Evolutionary conservation across 148 eudicot genomes (phyloP).

Genomic region (Cornus kousa): DNA sequence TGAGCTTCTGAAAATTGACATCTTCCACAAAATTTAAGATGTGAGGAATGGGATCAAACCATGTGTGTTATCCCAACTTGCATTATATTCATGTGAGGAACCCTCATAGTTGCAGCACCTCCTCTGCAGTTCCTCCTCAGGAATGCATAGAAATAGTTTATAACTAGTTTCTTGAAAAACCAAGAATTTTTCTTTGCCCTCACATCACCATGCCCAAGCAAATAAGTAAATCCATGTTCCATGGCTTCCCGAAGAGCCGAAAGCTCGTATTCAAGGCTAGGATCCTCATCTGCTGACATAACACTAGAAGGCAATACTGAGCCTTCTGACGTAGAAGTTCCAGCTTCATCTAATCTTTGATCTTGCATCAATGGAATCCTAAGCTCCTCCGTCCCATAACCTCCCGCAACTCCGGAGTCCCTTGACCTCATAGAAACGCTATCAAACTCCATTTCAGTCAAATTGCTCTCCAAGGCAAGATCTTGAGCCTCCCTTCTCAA

Average conservation of each 20-base stretch:
- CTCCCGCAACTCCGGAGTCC: conserved; percentile 22
- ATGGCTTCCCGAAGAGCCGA: conserved; percentile 73
- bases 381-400: conserved; percentile 40
- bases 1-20: neutral
- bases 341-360: conserved; percentile 25
- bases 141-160: conserved; percentile 85
- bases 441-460: conserved; percentile 41
- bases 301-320: conserved; percentile 41
- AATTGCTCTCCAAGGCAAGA: conserved; percentile 53
- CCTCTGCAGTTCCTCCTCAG: conserved; percentile 88
- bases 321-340: conserved; percentile 17
- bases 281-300: conserved; percentile 55
- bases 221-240: conserved; percentile 82
- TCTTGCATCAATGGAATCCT: conserved; percentile 56
- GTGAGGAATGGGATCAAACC: conserved; percentile 35
- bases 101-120: conserved; percentile 75
- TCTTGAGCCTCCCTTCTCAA: conserved; percentile 70
- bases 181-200: conserved; percentile 76
- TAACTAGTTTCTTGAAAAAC: conserved; percentile 75
- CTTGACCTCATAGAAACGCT: conserved; percentile 44
- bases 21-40: neutral
- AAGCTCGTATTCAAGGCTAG: conserved; percentile 76
- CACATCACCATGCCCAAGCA: conserved; percentile 80
- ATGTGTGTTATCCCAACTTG: conserved; percentile 87
- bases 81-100: conserved; percentile 86